Base-by-base conservation (phyloP, 345 rosid genomes). In the Salix purpurea region DNA sequence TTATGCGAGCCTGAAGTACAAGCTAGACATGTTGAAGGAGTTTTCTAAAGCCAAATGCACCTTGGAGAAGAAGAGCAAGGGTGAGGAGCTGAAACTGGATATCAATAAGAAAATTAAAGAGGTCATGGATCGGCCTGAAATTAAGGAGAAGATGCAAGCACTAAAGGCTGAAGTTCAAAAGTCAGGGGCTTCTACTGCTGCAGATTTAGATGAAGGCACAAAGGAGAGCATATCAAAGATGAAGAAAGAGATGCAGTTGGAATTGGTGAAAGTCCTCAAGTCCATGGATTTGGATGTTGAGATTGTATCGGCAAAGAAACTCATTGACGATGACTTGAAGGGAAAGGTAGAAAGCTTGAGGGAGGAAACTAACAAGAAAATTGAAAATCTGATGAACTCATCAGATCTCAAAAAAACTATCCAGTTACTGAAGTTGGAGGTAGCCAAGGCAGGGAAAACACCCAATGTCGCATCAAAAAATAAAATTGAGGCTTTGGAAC, bases 21-120 rank as follows among this genome's bases (percentile, higher is more conserved):
- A 93, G 89, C 81, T 89, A 71, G 88, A 87, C 84, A 88, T 86
- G 96, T 85, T 93, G 82, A 84, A 83, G 79, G 96, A 90, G 83
- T 77, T 93, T 65, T 77, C 90, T 58, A 84, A 80, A 84, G 89
- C 90, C 82, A 85, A 91, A 87, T 80, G 77, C 77, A 52, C 80
- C 78, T 73, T 82, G 37, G 80, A 86, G 69, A 78, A 74, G 86
- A 81, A 80, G 77, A 72, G 39, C 50, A 79, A 79, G 74, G 83
- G 76, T 69, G 69, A 74, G 73, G 50, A 46, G 52, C 74, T 85
- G 77, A 84, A 86, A 80, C 82, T 80, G 72, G 92, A 90, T 78
- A 73, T 94, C 70, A 78, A 89, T 71, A 82, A 84, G 80, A 85
- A 89, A 78, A 84, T 90, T 79, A 86, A 88, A 73, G 92, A 94